Evolutionary conservation across 805 yeast genomes (phyloP).

Genomic region (Yarrowia phangngaensis): DNA sequence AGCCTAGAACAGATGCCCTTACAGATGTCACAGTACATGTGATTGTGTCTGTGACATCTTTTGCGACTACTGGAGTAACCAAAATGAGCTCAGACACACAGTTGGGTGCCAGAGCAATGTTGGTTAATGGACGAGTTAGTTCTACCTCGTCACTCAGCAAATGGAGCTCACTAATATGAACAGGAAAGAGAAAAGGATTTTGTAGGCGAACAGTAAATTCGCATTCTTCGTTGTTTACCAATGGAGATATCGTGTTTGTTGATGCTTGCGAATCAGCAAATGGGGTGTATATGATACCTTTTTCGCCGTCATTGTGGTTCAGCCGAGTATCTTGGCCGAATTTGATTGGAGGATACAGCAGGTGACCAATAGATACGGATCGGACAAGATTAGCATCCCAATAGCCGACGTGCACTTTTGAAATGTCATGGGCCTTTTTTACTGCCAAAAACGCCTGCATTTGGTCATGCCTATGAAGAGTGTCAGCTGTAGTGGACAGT

Average conservation of each 20-base stretch:
- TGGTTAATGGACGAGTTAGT: conserved; percentile 31
- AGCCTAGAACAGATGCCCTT: conserved; percentile 27
- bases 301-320: conserved; percentile 8
- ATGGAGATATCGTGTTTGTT: neutral
- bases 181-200: conserved; percentile 76
- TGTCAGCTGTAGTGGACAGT: conserved; percentile 52
- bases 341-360: conserved; percentile 24
- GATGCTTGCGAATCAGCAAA: conserved; percentile 11
- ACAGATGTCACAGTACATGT: conserved; percentile 50
- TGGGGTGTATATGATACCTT: conserved; percentile 30
- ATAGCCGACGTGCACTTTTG: conserved; percentile 41
- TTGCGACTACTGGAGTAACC: conserved; percentile 39
- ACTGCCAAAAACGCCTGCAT: conserved; percentile 41
- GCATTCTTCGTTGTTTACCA: conserved; percentile 61
- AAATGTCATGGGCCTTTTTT: conserved; percentile 32
- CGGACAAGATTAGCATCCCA: conserved; percentile 74
- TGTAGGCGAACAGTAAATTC: conserved; percentile 58
- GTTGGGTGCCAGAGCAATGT: conserved; percentile 35
- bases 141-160: conserved; percentile 33
- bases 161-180: conserved; percentile 48
- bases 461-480: conserved; percentile 60
- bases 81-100: conserved; percentile 33
- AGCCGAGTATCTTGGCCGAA: conserved; percentile 2
- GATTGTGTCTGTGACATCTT: conserved; percentile 49
- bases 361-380: conserved; percentile 39